These are phyloP conservation scores for Cerrena zonata DNA, from an alignment of 1,284 basidiomycete species.

Conservation along the genomic window DNA sequence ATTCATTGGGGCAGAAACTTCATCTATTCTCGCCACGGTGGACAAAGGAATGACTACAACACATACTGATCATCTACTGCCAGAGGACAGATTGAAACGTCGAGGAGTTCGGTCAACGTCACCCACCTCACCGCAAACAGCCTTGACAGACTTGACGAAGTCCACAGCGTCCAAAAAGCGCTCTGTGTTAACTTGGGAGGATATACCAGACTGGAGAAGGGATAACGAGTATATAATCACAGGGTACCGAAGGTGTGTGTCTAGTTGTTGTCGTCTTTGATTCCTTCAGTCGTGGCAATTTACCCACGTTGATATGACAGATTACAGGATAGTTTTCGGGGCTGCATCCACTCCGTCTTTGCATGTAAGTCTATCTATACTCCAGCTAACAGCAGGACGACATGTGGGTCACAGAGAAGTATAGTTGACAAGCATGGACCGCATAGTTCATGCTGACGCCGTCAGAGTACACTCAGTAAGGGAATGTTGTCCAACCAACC, in stretches of 20 bases:
- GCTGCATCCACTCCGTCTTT: constrained; percentile 64
- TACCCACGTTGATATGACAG: constrained; percentile 34
- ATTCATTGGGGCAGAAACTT: too few relatives aligned
- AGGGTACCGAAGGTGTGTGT: constrained; percentile 67
- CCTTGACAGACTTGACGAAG: not conserved
- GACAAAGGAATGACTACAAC: too few relatives aligned
- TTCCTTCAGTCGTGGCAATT: not conserved
- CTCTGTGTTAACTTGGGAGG: constrained; percentile 48
- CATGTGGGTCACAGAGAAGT: too few relatives aligned
- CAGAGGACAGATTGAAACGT: not conserved
- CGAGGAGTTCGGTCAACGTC: not conserved
- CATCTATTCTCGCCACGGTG: too few relatives aligned
- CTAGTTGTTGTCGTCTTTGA: too few relatives aligned
- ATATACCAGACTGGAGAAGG: constrained; percentile 62
- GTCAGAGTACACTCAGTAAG: not conserved
- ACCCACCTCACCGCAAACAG: not conserved
- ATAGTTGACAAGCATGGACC: not conserved
- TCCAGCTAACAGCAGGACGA: too few relatives aligned
- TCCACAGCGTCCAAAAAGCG: not conserved
- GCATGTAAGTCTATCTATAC: constrained; percentile 75
- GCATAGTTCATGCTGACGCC: not conserved
- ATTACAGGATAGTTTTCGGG: constrained; percentile 57
- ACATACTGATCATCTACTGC: too few relatives aligned
- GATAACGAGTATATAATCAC: constrained; percentile 73
- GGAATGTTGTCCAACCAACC: not conserved